Percentiles rank a stretch among this genome's conserved stretches.
These are phyloP conservation scores for Pseudotsuga menziesii DNA, from an alignment of 75 land plant species.

Conservation along the genomic window DNA sequence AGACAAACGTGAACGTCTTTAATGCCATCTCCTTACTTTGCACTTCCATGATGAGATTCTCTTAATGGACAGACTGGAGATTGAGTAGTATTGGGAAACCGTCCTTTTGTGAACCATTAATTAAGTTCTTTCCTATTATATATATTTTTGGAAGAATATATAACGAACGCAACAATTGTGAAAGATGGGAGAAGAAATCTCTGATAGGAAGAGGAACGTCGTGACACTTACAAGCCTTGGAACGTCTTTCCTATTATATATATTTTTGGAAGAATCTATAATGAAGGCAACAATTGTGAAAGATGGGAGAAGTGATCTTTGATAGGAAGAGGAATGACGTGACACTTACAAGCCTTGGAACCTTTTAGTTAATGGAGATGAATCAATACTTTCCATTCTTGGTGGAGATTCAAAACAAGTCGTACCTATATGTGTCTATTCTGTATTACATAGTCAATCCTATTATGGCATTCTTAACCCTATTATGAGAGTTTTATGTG, in stretches of 20 bases:
- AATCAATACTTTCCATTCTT: conserved; percentile 39
- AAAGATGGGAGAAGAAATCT: conserved; percentile 28
- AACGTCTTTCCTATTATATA: too few relatives aligned
- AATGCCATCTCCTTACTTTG: background rate
- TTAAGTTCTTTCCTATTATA: background rate
- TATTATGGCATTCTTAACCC: background rate
- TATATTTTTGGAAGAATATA: background rate
- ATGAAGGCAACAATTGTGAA: conserved; percentile 16
- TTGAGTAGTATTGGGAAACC: background rate
- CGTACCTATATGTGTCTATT: conserved; percentile 53
- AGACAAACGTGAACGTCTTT: background rate
- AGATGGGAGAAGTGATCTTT: conserved; percentile 22
- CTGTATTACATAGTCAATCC: background rate
- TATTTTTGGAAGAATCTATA: background rate
- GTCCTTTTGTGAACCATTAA: background rate
- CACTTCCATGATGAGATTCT: background rate
- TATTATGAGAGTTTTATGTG: background rate
- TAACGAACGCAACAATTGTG: conserved; percentile 6
- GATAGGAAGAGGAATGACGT: conserved; percentile 12
- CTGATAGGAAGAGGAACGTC: conserved; percentile 12
- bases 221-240: conserved; percentile 18
- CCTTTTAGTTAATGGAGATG: conserved; percentile 34
- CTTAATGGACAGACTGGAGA: background rate
- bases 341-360: conserved; percentile 20
- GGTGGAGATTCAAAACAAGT: conserved; percentile 57